These are phyloP conservation scores for Rubia peregrina DNA, from an alignment of 305 asterid genomes.

Conservation along the genomic window DNA sequence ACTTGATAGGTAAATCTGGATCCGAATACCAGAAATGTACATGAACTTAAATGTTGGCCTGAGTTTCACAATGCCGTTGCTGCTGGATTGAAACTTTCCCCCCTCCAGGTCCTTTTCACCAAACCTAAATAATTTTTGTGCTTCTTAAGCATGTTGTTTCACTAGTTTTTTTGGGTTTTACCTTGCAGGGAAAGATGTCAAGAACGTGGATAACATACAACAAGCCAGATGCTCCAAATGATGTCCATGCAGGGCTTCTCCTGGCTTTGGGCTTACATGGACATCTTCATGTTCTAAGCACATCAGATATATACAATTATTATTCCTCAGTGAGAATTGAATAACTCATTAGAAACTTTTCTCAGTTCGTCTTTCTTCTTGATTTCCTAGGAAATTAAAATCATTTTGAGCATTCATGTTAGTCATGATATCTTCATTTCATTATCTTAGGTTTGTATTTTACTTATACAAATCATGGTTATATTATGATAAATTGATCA, in stretches of 20 bases:
- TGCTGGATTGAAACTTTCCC: slow-evolving; percentile 91
- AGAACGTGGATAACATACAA: slow-evolving; percentile 93
- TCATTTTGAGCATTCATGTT: neutral
- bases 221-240: slow-evolving; percentile 95
- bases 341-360: neutral
- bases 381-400: neutral
- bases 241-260: slow-evolving; percentile 91
- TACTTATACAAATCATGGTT: no score
- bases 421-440: neutral
- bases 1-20: slow-evolving; percentile 76
- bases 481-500: no score
- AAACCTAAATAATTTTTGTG: neutral
- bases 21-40: slow-evolving; percentile 75
- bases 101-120: slow-evolving; percentile 62
- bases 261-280: slow-evolving; percentile 97
- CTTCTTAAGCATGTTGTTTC: neutral
- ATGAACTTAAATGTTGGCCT: slow-evolving; percentile 90
- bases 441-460: neutral
- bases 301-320: slow-evolving; percentile 81
- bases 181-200: slow-evolving; percentile 84
- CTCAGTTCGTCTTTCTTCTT: neutral
- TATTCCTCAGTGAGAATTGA: slow-evolving; percentile 54
- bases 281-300: slow-evolving; percentile 69
- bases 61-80: slow-evolving; percentile 99
- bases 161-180: slow-evolving; percentile 7